Evolutionary conservation across 345 rosid genomes (phyloP).

Genomic region (Punica granatum): DNA sequence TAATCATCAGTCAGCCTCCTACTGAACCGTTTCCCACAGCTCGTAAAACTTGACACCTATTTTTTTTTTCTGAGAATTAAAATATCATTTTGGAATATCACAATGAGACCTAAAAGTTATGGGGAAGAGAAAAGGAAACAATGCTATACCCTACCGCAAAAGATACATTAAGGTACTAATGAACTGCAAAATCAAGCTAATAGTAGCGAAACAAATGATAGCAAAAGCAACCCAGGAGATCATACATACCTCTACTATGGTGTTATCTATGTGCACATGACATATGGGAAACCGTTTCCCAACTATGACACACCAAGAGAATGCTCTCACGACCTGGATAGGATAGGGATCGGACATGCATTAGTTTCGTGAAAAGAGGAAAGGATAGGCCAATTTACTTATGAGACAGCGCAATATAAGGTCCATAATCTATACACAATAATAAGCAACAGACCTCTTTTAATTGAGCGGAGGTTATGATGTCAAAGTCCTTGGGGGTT

Average conservation of each 20-base stretch:
- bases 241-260: slow-evolving; percentile 43
- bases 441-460: slow-evolving; percentile 40
- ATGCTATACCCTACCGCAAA: not conserved
- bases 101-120: not conserved
- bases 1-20: slow-evolving; percentile 20
- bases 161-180: not conserved
- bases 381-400: too few species aligned
- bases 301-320: slow-evolving; percentile 44
- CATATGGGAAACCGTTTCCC: slow-evolving; percentile 73
- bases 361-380: too few species aligned
- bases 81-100: not conserved
- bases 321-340: slow-evolving; percentile 40
- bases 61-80: not conserved
- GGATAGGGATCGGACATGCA: not conserved
- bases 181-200: not conserved
- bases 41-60: slow-evolving; percentile 75
- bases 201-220: not conserved
- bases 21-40: slow-evolving; percentile 21
- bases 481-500: slow-evolving; percentile 82
- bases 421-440: not conserved
- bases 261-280: slow-evolving; percentile 43
- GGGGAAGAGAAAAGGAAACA: not conserved
- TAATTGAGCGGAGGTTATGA: slow-evolving; percentile 86
- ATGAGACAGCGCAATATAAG: not conserved
- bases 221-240: not conserved